Base-by-base conservation (phyloP, 139 green algal species). In the Chlorella ohadii region DNA sequence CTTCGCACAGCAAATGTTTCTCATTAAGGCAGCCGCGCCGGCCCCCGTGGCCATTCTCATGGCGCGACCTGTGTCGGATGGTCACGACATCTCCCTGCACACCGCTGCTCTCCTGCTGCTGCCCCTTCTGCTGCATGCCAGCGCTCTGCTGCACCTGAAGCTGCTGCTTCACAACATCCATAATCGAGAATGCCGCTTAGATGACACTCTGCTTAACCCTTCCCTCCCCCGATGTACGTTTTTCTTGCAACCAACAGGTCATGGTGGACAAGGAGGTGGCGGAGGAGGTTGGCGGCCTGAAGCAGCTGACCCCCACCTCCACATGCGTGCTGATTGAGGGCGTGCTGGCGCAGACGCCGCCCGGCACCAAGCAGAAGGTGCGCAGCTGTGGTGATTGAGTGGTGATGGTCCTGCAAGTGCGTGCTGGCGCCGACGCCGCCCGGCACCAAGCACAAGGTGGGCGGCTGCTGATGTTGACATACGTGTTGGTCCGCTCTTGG, bases 241-340 rank as follows among this genome's bases (percentile, higher is more conserved):
- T 51, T 22, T 3, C 51, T 59, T 59, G 12, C 51, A 2, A 9
- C 9, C 44, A 51, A 59, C 92, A 98, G 92, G 88, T 97, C 3
- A 95, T 97, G 88, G 84, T 98, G 23, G 81, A 80, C 22, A 95
- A 95, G 88, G 94, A 95, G 72, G 92, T 98, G 31, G 95, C 89
- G 7, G 92, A 94, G 78, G 83, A 82, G 27, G 57, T 93, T 1
- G 94, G 94, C 55, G 91, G 89, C 7, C 82, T 98, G 6, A 94
- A 91, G 65, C 85, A 90, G 27, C 66, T 96, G 22, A 87, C 91
- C 22, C 83, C 94, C 64, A 98, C 97, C 19, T 96, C 96, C 6
- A 98, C 95, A 28, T 93, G 88, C 47, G 87, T 99, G 27, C 85
- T 97, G 23, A 88, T 99, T 44, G 92, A 98, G 87, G 97, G 97